Percentiles rank a stretch among this genome's conserved stretches.
Evolutionary conservation across 495 filamentous ascomycete genomes (phyloP).

Genomic region (Acidiella bohemica): DNA sequence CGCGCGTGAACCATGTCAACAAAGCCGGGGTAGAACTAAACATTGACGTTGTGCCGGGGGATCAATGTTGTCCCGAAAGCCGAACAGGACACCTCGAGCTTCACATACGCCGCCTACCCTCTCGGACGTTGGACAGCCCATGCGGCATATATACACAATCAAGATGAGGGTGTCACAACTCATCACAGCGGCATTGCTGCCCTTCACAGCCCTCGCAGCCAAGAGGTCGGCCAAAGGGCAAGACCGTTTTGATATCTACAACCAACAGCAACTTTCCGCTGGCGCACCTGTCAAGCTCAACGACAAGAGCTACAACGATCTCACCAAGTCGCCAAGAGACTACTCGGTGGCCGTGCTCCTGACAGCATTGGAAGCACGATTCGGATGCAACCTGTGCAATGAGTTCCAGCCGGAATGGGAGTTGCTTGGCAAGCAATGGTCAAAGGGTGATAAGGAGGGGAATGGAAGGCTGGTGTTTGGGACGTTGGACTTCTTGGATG

Average conservation of each 20-base stretch:
- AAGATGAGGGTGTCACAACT: constrained; percentile 35
- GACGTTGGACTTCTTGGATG: constrained; percentile 79
- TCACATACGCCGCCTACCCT: too few relatives aligned
- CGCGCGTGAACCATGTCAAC: not conserved
- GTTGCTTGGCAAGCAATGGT: constrained; percentile 75
- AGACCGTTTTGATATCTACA: constrained; percentile 54
- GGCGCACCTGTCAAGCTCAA: constrained; percentile 56
- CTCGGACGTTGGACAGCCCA: too few relatives aligned
- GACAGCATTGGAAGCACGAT: constrained; percentile 74
- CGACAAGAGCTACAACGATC: constrained; percentile 57
- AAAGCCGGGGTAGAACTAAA: too few relatives aligned
- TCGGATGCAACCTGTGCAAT: constrained; percentile 72
- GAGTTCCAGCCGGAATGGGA: constrained; percentile 95
- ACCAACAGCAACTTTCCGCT: constrained; percentile 49
- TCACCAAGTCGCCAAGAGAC: constrained; percentile 66
- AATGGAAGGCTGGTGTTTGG: constrained; percentile 65
- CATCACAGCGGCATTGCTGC: constrained; percentile 39
- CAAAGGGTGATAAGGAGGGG: constrained; percentile 58
- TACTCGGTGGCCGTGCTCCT: constrained; percentile 73
- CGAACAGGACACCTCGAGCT: too few relatives aligned
- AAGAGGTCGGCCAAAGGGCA: constrained; percentile 43
- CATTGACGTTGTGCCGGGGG: too few relatives aligned
- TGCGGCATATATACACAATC: not conserved
- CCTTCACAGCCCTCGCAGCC: constrained; percentile 41
- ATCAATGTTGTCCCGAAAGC: too few relatives aligned